Evolutionary conservation across 2,329 filamentous ascomycete species (phyloP), one percentile per base, ranked within the genome.

Genomic region (Penicillium occitanis): DNA sequence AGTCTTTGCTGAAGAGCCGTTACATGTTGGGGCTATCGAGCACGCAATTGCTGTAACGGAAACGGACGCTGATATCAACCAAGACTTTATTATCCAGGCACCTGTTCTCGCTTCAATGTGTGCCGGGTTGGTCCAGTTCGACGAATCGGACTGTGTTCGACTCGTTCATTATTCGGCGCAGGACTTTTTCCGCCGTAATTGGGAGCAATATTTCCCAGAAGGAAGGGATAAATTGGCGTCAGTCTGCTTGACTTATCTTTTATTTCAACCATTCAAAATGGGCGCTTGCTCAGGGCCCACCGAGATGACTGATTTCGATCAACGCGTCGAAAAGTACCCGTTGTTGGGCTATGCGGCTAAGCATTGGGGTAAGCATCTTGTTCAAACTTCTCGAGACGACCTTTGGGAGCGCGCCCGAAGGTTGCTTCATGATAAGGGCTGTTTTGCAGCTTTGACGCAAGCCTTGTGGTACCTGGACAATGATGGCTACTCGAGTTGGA

Each of bases 41-140:
- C 53, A 57, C 40, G 53, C 53, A 17, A 57, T 57, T 40, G 53
- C 53, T 22, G 53, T 57, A 25, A 57, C 53, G n/a, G 53, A 57
- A 22, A 37, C 33, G n/a, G 53, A 57, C 33, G 33, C 13, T 14
- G 53, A 57, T 37, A 57, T 57, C n/a, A 40, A 57, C 14, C 33
- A 57, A 57, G 53, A 57, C 14, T 57, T 14, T 14, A 57, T 57
- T 2, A 57, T 57, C 10, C 53, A 57, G 53, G 53, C 53, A 5
- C 19, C 53, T 22, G 53, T 57, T 40, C 53, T 57, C 19, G 53
- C 53, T 10, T 57, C 53, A 4, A 57, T 57, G 53, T 57, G 53
- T 25, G 53, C 53, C 8, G 53, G 53, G 14, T 25, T 57, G 33
- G 53, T 57, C 4, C 53, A 57, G n/a, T 57, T 57, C 8, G 53